Evolutionary conservation across 2,329 filamentous ascomycete species (phyloP).

Genomic region (Periconia macrospinosa): DNA sequence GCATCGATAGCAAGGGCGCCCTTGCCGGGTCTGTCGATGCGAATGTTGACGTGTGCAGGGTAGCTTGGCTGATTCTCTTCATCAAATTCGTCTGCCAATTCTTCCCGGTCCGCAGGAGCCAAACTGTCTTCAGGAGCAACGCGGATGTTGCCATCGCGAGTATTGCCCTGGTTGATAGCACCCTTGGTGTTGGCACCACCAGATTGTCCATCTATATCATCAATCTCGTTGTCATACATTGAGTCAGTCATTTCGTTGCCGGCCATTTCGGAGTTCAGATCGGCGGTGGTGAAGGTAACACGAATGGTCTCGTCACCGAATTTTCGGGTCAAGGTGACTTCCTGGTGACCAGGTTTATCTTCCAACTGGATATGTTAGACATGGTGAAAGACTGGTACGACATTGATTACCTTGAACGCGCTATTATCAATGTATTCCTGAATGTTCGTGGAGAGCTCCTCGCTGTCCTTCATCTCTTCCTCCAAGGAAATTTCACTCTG

Average conservation of each 20-base stretch:
- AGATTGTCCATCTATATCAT: conserved; percentile 51
- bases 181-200: conserved; percentile 61
- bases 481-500: conserved; percentile 64
- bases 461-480: conserved; percentile 73
- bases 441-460: conserved; percentile 74
- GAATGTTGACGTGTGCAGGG: conserved; percentile 81
- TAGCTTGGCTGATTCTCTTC: conserved; percentile 62
- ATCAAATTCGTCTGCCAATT: conserved; percentile 59
- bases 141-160: conserved; percentile 55
- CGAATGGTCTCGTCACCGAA: conserved; percentile 90
- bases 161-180: conserved; percentile 57
- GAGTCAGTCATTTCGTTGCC: conserved; percentile 52
- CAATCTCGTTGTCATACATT: conserved; percentile 53
- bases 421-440: conserved; percentile 87
- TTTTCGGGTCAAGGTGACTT: conserved; percentile 79
- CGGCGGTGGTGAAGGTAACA: conserved; percentile 81
- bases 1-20: conserved; percentile 88
- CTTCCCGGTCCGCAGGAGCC: conserved; percentile 60
- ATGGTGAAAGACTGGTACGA: background rate
- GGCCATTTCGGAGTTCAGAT: conserved; percentile 61
- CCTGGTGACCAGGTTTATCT: conserved; percentile 82
- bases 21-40: conserved; percentile 83
- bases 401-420: conserved; percentile 67
- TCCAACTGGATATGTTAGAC: conserved; percentile 51
- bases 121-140: conserved; percentile 59